Base-by-base conservation (phyloP, 495 filamentous ascomycete genomes). In the Pyrenopolyporus hunteri region DNA sequence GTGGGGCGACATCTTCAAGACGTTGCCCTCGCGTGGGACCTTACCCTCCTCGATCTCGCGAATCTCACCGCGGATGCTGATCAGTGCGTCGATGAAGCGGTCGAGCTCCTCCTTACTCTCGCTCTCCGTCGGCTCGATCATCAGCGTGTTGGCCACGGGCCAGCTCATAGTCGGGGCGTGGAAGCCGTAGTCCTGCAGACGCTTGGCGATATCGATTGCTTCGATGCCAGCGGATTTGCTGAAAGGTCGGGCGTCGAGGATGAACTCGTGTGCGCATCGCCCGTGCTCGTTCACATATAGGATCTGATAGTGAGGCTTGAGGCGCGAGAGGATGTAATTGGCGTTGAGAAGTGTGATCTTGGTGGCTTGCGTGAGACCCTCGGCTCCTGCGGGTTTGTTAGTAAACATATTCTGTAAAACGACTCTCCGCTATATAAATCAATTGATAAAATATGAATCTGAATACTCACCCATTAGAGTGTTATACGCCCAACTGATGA, bases 151-250 rank as follows among this genome's bases (percentile, higher is more conserved):
- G 39, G 92, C 82, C 2, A 98, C 93, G 4, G 94, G 94, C 92
- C 92, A 98, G 70, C 87, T 91, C 94, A 98, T 98, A 39, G 94
- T 98, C 2, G 94, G 94, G 2, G 95, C 92, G 73, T 98, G 94
- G 84, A 98, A 98, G 35, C 94, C 94, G 72, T 96, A 98, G 70
- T 98, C 94, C 75, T 97, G 93, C 6, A 98, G 86, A 56, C 94
- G 91, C 81, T 98, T 98, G 65, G 94, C 94, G 54, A 98, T 89
- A 67, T 98, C 94, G 69, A 97, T 96, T 35, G 92, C 94, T 78
- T 98, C 93, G 69, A 98, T 80, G 9, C 90, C 91, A 46, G 88
- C 83, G 23, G 84, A 86, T 16, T 96, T 91, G 70, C 91, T 90
- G 81, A 98, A 96, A 20, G 81, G 75, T 5, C 94, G 90, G 19